These are phyloP conservation scores for Cerioporus squamosus DNA, from an alignment of 1,284 basidiomycete genomes.

Conservation along the genomic window DNA sequence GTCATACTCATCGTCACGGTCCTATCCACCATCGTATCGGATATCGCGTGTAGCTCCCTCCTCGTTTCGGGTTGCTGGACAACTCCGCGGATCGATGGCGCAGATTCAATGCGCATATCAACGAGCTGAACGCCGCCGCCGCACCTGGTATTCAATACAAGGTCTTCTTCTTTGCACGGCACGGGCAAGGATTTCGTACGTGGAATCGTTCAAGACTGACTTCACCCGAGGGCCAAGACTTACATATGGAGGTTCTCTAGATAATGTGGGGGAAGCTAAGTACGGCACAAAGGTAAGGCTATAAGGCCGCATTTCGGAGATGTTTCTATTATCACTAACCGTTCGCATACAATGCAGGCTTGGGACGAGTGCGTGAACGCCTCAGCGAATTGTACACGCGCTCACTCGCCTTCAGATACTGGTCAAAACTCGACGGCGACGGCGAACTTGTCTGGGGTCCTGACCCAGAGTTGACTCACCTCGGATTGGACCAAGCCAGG, in stretches of 20 bases:
- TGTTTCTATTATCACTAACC: not conserved
- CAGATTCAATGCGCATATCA: constrained; percentile 47
- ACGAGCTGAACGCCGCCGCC: constrained; percentile 48
- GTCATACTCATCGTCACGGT: not conserved
- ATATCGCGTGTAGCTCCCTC: constrained; percentile 49
- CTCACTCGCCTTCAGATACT: constrained; percentile 34
- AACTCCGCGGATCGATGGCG: constrained; percentile 57
- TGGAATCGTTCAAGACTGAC: constrained; percentile 14
- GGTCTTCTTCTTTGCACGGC: constrained; percentile 68
- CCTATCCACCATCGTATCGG: not conserved
- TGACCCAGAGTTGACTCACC: constrained; percentile 73
- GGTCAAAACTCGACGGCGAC: constrained; percentile 73
- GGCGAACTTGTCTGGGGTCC: constrained; percentile 82
- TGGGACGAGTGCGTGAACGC: constrained; percentile 59
- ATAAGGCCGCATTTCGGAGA: too few species aligned
- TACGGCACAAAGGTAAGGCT: constrained; percentile 62
- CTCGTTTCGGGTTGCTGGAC: constrained; percentile 66
- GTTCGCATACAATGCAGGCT: constrained; percentile 28
- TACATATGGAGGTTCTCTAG: constrained; percentile 37
- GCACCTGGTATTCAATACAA: constrained; percentile 53
- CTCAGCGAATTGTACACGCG: too few species aligned
- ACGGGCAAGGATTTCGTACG: constrained; percentile 76
- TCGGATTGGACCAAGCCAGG: constrained; percentile 69
- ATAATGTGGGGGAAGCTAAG: constrained; percentile 75
- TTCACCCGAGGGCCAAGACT: not conserved